These are phyloP conservation scores for Tanozyma kutaoensis DNA, from an alignment of 805 yeast species.

Conservation along the genomic window DNA sequence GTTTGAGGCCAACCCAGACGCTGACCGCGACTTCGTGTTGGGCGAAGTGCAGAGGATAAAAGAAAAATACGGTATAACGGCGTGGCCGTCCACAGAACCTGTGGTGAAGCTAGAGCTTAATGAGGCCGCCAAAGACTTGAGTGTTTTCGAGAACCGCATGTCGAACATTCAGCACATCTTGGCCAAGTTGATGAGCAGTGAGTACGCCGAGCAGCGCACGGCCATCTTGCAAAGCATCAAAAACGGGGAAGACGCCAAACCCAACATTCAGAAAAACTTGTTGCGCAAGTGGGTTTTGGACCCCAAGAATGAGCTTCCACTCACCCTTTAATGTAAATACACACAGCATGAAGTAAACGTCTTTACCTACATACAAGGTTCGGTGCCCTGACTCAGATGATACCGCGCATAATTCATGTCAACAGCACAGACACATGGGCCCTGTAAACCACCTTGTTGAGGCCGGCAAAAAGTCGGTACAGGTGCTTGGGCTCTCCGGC, in stretches of 20 bases:
- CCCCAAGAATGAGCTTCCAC: conserved; percentile 7
- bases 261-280: conserved; percentile 54
- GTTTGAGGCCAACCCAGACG: conserved; percentile 11
- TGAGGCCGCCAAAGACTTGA: conserved; percentile 13
- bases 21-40: conserved; percentile 10
- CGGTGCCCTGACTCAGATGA: too few relatives aligned
- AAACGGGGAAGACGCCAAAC: conserved; percentile 29
- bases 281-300: conserved; percentile 49
- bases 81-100: conserved; percentile 30
- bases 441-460: too few relatives aligned
- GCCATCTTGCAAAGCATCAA: conserved; percentile 14
- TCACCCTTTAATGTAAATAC: too few relatives aligned
- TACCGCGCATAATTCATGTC: too few relatives aligned
- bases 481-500: too few relatives aligned
- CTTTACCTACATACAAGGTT: too few relatives aligned
- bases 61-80: conserved; percentile 19
- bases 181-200: conserved; percentile 3
- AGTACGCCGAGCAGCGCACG: conserved; percentile 9
- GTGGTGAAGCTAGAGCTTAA: conserved; percentile 19
- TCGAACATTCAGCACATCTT: neutral
- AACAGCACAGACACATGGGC: too few relatives aligned
- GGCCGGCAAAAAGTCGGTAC: too few relatives aligned
- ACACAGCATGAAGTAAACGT: too few relatives aligned
- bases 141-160: conserved; percentile 5
- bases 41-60: conserved; percentile 22